A percentile compares a stretch with the other conserved stretches of the same genome.
phyloP scores from a whole-genome alignment of 192 early-diverging fungal species.

The Backusella mclennaniae region DNA sequence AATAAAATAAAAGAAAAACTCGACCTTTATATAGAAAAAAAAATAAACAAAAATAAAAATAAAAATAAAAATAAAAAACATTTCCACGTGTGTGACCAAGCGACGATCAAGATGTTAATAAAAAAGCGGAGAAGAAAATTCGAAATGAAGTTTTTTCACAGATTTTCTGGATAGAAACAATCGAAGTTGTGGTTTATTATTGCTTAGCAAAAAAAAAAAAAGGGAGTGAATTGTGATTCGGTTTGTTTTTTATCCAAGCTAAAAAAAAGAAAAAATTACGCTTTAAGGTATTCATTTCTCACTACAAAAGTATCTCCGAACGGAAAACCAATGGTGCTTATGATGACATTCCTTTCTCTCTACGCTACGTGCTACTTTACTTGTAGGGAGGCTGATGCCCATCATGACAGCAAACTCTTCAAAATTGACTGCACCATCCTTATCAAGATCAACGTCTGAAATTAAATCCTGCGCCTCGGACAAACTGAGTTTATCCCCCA shows the following conservation, averaged over 20 bases:
- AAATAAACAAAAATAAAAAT: not conserved
- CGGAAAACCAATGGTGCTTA: constrained; percentile 15
- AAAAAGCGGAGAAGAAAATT: not conserved
- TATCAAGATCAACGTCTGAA: constrained; percentile 25
- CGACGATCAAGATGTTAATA: not conserved
- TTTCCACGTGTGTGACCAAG: not conserved
- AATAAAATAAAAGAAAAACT: not conserved
- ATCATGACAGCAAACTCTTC: constrained; percentile 38
- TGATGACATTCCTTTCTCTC: constrained; percentile 1
- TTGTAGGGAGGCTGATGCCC: constrained; percentile 1
- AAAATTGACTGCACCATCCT: constrained; percentile 36
- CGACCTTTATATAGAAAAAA: not conserved
- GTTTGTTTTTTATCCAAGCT: not conserved
- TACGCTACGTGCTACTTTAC: not conserved
- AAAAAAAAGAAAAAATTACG: not conserved
- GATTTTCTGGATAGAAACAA: constrained; percentile 1
- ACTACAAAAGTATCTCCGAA: constrained; percentile 11
- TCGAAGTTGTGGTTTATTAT: not conserved
- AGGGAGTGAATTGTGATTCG: not conserved
- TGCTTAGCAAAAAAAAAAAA: not conserved
- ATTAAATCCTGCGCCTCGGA: constrained; percentile 32
- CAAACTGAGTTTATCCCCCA: constrained; percentile 30
- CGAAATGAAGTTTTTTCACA: not conserved
- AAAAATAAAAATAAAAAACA: not conserved
- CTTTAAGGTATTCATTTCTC: constrained; percentile 7